Conservation (phyloP, 2,329 filamentous ascomycete genomes). For the Penicillium brasilianum region DNA sequence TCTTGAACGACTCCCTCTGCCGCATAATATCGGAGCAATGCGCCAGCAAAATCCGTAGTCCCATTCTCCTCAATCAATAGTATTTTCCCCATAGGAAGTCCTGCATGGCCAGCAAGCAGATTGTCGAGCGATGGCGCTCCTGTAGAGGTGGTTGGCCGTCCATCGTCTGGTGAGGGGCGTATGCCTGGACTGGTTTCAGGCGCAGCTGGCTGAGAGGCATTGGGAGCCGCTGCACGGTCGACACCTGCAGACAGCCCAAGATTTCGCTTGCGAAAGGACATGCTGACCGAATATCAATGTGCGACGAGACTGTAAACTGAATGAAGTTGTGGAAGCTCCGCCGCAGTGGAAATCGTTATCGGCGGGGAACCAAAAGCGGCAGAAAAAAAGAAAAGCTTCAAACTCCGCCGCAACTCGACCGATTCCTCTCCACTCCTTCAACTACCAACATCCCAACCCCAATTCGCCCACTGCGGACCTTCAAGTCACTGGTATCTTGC, state of each 20-base stretch:
- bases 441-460: constrained; percentile 8
- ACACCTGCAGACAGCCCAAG: constrained; percentile 57
- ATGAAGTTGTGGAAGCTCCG: constrained; percentile 12
- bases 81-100: constrained; percentile 79
- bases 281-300: constrained; percentile 37
- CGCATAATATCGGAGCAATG: constrained; percentile 84
- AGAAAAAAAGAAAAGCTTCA: constrained; percentile 39
- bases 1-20: constrained; percentile 92
- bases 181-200: constrained; percentile 57
- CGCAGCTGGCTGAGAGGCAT: constrained; percentile 36
- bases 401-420: constrained; percentile 28
- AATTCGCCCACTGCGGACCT: constrained; percentile 9
- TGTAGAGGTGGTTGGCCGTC: constrained; percentile 86
- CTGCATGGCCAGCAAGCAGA: constrained; percentile 83
- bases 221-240: constrained; percentile 40
- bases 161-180: constrained; percentile 86
- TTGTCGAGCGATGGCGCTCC: constrained; percentile 85
- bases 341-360: constrained; percentile 28
- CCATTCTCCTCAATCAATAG: constrained; percentile 85
- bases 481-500: background rate
- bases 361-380: constrained; percentile 32
- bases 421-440: constrained; percentile 24
- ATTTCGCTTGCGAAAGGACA: constrained; percentile 73
- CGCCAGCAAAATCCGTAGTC: constrained; percentile 90
- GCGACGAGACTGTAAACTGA: background rate